Percentiles rank a stretch among this genome's conserved stretches.
These are phyloP conservation scores for Saccharomycopsis babjevae DNA, from an alignment of 805 yeast genomes.

Conservation along the genomic window DNA sequence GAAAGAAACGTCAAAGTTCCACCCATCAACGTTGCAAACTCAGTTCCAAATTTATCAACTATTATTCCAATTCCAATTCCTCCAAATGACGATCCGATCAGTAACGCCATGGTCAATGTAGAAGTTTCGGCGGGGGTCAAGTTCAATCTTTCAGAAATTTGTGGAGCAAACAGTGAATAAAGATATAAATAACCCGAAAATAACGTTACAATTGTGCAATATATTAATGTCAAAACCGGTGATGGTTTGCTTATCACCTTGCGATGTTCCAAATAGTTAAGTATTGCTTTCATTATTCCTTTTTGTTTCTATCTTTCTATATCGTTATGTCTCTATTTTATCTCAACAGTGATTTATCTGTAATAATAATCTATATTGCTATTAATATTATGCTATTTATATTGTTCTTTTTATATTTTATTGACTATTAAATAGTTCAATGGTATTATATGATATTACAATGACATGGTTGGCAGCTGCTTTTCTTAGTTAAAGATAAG, in stretches of 20 bases:
- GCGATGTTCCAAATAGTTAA: neutral
- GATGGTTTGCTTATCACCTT: conserved; percentile 3
- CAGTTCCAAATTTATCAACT: conserved; percentile 54
- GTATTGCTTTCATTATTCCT: neutral
- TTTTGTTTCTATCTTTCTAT: neutral
- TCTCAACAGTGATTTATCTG: no score
- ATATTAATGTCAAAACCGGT: conserved; percentile 5
- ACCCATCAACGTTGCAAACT: conserved; percentile 42
- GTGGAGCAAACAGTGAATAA: conserved; percentile 71
- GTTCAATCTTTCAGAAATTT: conserved; percentile 45
- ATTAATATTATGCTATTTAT: no score
- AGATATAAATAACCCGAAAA: conserved; percentile 72
- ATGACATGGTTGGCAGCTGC: no score
- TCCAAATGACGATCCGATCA: conserved; percentile 56
- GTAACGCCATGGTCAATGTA: conserved; percentile 49
- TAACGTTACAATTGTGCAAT: conserved; percentile 37
- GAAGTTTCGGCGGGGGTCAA: conserved; percentile 55
- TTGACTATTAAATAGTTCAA: no score
- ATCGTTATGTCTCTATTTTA: no score
- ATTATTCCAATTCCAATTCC: conserved; percentile 64
- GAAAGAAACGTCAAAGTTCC: conserved; percentile 45
- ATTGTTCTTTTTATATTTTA: no score
- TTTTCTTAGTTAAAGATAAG: no score
- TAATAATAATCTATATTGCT: no score
- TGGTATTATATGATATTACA: no score